phyloP scores from a whole-genome alignment of 2,329 filamentous ascomycete genomes.

The Mycosphaerella sp. region DNA sequence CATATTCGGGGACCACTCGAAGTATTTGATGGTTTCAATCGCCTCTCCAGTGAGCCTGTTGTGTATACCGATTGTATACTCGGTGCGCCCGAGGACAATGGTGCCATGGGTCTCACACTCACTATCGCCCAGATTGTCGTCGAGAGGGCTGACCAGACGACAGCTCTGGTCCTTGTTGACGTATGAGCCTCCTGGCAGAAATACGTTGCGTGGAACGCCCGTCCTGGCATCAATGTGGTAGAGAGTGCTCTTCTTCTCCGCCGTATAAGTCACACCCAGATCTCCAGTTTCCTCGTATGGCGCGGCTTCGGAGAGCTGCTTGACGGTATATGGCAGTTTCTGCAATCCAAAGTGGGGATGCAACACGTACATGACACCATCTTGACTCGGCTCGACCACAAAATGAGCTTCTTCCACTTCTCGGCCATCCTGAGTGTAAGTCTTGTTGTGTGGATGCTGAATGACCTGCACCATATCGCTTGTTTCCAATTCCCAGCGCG shows the following conservation, averaged over 20 bases:
- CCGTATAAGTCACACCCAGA: conserved; percentile 78
- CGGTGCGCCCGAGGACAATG: conserved; percentile 75
- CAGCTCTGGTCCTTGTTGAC: conserved; percentile 70
- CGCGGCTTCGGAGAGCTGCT: conserved; percentile 71
- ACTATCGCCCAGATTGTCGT: conserved; percentile 49
- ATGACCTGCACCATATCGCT: conserved; percentile 86
- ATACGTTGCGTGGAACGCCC: conserved; percentile 75
- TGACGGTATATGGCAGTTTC: conserved; percentile 68
- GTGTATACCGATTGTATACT: conserved; percentile 84
- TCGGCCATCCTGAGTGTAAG: conserved; percentile 54
- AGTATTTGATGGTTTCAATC: conserved; percentile 85
- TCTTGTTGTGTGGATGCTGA: conserved; percentile 64
- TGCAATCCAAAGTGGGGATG: conserved; percentile 61
- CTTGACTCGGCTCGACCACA: conserved; percentile 86
- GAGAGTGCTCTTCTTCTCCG: conserved; percentile 82
- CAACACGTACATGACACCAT: conserved; percentile 84
- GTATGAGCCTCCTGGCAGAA: conserved; percentile 64
- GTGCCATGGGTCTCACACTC: conserved; percentile 77
- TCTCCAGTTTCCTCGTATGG: conserved; percentile 66
- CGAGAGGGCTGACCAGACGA: conserved; percentile 57
- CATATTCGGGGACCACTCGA: conserved; percentile 92
- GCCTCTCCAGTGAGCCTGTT: conserved; percentile 64
- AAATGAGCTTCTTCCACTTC: conserved; percentile 81
- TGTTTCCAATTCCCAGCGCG: conserved; percentile 78
- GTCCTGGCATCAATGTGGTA: conserved; percentile 84